Evolutionary conservation across 306 rosid species (phyloP).

Genomic region (Gynostemma pentaphyllum): DNA sequence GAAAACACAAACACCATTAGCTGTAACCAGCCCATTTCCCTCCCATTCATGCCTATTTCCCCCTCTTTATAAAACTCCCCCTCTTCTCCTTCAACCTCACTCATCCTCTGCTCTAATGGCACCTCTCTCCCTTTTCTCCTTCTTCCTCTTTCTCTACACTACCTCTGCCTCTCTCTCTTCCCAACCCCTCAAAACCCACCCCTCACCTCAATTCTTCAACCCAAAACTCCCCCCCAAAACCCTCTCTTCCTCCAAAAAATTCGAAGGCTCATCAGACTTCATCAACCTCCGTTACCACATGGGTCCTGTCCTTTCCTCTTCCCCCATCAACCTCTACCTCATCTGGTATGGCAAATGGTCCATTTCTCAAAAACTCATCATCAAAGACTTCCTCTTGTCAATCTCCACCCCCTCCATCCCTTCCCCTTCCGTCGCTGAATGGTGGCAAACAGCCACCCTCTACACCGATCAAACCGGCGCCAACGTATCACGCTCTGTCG

Average conservation of each 20-base stretch:
- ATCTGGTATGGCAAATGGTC: constrained; percentile 90
- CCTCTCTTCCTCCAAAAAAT: constrained; percentile 64
- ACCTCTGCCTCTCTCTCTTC: not conserved
- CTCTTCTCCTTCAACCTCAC: not conserved
- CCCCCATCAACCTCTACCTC: constrained; percentile 73
- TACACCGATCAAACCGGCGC: constrained; percentile 94
- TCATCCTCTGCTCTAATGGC: not conserved
- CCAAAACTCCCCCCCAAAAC: constrained; percentile 62
- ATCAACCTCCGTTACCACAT: constrained; percentile 77
- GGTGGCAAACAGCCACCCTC: constrained; percentile 77
- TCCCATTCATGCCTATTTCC: not conserved
- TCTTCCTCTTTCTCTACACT: not conserved
- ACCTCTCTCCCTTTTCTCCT: not conserved
- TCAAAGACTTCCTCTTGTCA: constrained; percentile 63
- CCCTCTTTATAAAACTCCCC: not conserved
- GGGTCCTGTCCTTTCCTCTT: constrained; percentile 80
- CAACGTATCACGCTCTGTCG: constrained; percentile 59
- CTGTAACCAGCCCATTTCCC: constrained; percentile 18
- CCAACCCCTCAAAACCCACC: constrained; percentile 25
- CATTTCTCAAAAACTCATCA: constrained; percentile 31
- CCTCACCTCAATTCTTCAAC: constrained; percentile 26
- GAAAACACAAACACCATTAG: not conserved
- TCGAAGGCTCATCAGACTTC: constrained; percentile 75
- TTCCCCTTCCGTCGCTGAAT: constrained; percentile 67
- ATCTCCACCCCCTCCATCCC: constrained; percentile 41